Percentiles rank a stretch among this genome's conserved stretches.
These are phyloP conservation scores for Penicillium verrucosum DNA, from an alignment of 2,329 filamentous ascomycete genomes.

Conservation along the genomic window DNA sequence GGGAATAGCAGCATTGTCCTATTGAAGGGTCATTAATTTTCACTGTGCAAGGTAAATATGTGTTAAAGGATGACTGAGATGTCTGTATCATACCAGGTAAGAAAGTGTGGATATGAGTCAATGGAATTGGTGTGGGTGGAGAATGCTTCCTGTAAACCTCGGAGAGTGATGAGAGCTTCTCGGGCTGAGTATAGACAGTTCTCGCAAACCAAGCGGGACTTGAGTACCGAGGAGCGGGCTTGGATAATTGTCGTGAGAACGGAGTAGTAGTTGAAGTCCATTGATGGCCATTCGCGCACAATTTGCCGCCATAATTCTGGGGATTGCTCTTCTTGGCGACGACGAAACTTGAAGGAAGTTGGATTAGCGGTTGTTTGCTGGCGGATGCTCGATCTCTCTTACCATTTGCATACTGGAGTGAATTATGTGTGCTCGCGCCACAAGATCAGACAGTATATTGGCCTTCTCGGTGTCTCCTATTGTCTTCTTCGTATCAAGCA, in stretches of 20 bases:
- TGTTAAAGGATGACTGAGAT: background rate
- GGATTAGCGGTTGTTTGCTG: background rate
- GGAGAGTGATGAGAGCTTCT: conserved; percentile 19
- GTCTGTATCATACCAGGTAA: conserved; percentile 17
- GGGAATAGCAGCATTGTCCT: conserved; percentile 26
- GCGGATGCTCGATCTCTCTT: background rate
- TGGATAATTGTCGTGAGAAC: conserved; percentile 22
- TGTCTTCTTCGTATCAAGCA: conserved; percentile 18
- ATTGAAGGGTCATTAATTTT: background rate
- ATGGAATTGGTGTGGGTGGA: conserved; percentile 11
- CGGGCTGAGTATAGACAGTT: conserved; percentile 24
- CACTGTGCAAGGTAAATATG: background rate
- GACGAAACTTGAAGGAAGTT: conserved; percentile 8
- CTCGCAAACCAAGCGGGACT: conserved; percentile 24
- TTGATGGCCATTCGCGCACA: conserved; percentile 19
- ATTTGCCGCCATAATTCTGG: conserved; percentile 14
- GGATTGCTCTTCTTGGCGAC: conserved; percentile 15
- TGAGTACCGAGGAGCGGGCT: conserved; percentile 22
- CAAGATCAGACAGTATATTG: conserved; percentile 19
- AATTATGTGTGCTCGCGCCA: conserved; percentile 17
- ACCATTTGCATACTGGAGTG: conserved; percentile 18
- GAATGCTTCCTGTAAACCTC: conserved; percentile 19
- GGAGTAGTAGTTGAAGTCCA: conserved; percentile 26
- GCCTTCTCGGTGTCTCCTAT: conserved; percentile 19
- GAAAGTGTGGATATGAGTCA: conserved; percentile 22